Evolutionary conservation across 1,139 yeast species (phyloP), one percentile per base, ranked within the genome.

Genomic region (Yamadazyma epiphylla): DNA sequence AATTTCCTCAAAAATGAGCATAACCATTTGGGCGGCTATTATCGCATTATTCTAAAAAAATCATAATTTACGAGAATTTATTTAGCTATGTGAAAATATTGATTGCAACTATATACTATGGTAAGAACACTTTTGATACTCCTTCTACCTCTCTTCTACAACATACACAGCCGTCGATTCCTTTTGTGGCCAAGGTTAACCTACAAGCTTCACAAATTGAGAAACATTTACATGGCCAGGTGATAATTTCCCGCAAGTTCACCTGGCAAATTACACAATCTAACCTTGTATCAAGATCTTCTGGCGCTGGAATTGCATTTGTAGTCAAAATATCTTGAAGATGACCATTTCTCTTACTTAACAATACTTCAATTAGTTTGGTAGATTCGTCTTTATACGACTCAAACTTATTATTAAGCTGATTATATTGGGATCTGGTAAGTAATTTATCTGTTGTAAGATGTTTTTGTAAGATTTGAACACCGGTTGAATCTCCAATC

Each of bases 221-320:
- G 41, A 88, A 75, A 53, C 97, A 88, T 44, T 79, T 74, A 52
- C 97, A 88, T 1, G 97, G 97, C 96, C 96, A 88, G 3, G 91
- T 64, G 11, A 88, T 79, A 25, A 88, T 74, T 39, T 82, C 86
- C 42, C 96, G 69, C 6, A 78, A 72, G 35, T 81, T 76, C 8
- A 70, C 68, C 43, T 84, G 94, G 53, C 97, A 88, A 2, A 88
- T 81, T 3, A 86, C 95, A 57, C 97, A 88, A 9, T 60, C 74
- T 25, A 68, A 48, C 14, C 57, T 32, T 9, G 36, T 25, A 14
- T 30, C 30, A 9, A 28, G 19, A 13, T 33, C 39, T 1, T 25
- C 32, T 3, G 31, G 38, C 15, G 12, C 17, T 6, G 24, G 10
- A 5, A 30, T 13, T 5, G 14, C 14, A 10, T 17, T 22, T 13